Base-by-base conservation (phyloP, 83 land plant genomes). In the Larix sibirica region DNA sequence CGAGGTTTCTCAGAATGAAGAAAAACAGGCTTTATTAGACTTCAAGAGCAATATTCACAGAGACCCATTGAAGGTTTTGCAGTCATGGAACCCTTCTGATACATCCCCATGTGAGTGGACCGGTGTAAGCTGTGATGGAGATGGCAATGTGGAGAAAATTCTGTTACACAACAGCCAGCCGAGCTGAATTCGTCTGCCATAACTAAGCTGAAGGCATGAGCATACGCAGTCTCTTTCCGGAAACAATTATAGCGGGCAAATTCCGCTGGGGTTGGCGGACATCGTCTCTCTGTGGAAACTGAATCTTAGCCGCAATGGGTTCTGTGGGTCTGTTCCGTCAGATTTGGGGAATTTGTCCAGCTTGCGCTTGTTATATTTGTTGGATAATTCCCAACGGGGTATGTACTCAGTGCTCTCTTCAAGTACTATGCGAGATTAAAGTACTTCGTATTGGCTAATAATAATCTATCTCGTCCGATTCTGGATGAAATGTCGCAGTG, bases 351-450 rank as follows among this genome's bases (percentile, higher is more conserved):
- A 86, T 40, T 81, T 94, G 24, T 86, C 86, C 3, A 84, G 79
- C 69, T 81, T 97, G 40, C 90, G 98, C 44, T 84, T 97, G 84
- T 88, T 97, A 23, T 97, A 96, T 85, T 86, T 97, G 85, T 90
- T 95, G 7, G 77, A 28, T 13, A 97, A 97, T 88, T 54, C 56
- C 90, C 88, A 76, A 60, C 87, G 28, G 97, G 98, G 10, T 76
- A 84, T 38, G 90, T 96, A 14, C 95, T 96, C 0, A 28, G 80
- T 6, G 65, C 76, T 3, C 81, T 96, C 67, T 96, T 96, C 81
- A 81, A 73, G 82, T 50, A 63, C 77, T 94, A 94, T 81, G 24
- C 58, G 44, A 85, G 84, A 36, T 85, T 92, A 23, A 86, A 86
- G 62, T 94, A 79, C 82, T 79, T 96, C n/a, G n/a, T n/a, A n/a